Percentiles rank a stretch among this genome's conserved stretches.
Evolutionary conservation across 495 filamentous ascomycete genomes (phyloP).

Genomic region (Podospora didyma): DNA sequence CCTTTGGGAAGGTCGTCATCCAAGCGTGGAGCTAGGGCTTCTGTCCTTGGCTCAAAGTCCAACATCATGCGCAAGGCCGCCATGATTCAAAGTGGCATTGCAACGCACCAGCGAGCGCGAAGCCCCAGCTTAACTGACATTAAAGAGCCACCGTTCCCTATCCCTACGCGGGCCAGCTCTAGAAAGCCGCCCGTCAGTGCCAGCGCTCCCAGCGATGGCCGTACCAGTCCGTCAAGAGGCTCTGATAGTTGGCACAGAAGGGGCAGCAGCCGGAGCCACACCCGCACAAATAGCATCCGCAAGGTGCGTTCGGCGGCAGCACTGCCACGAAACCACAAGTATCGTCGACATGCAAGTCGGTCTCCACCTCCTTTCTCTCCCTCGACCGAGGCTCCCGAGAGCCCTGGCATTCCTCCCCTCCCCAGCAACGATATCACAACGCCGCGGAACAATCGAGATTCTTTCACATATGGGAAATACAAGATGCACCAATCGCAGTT

Average conservation of each 20-base stretch:
- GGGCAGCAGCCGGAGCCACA: slow-evolving; percentile 36
- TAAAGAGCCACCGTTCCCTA: slow-evolving; percentile 76
- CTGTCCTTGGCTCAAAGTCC: slow-evolving; percentile 30
- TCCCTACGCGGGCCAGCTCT: slow-evolving; percentile 85
- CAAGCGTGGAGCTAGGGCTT: slow-evolving; percentile 27
- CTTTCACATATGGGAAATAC: slow-evolving; percentile 30
- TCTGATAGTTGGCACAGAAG: slow-evolving; percentile 38
- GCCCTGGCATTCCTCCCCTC: slow-evolving; percentile 67
- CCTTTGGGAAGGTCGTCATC: slow-evolving; percentile 25
- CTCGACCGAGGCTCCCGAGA: slow-evolving; percentile 63
- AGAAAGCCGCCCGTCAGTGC: slow-evolving; percentile 64
- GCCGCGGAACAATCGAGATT: slow-evolving; percentile 45
- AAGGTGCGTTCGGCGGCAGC: slow-evolving; percentile 79
- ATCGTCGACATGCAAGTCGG: slow-evolving; percentile 50
- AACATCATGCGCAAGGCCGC: slow-evolving; percentile 56
- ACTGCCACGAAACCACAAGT: slow-evolving; percentile 49
- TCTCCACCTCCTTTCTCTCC: slow-evolving; percentile 64
- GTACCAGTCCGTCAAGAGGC: slow-evolving; percentile 67
- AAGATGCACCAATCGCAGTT: slow-evolving; percentile 46
- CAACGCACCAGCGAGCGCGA: slow-evolving; percentile 65
- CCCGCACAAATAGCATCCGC: slow-evolving; percentile 59
- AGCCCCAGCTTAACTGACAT: slow-evolving; percentile 71
- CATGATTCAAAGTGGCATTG: slow-evolving; percentile 73
- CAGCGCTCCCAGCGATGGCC: slow-evolving; percentile 68
- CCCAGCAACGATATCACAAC: slow-evolving; percentile 68